These are phyloP conservation scores for Ophiorrhiza pumila DNA, from an alignment of 257 asterid genomes.

Conservation along the genomic window DNA sequence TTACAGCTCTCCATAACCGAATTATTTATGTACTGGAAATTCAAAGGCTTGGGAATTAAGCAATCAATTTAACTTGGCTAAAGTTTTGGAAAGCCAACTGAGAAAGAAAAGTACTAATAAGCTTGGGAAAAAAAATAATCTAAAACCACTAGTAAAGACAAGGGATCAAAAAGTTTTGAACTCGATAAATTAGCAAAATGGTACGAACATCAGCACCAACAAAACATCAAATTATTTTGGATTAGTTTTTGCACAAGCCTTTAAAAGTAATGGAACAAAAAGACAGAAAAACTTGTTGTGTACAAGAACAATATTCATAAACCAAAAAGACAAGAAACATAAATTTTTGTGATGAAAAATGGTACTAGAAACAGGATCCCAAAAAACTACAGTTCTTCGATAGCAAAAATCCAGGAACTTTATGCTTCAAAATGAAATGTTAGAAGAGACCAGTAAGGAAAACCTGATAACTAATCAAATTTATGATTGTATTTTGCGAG, in stretches of 20 bases:
- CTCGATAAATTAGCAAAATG: neutral
- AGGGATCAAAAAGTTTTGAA: neutral
- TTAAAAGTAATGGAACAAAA: neutral
- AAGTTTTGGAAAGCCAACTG: neutral
- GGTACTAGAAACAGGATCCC: no score
- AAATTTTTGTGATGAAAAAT: no score
- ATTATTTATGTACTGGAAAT: neutral
- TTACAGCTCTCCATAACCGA: neutral
- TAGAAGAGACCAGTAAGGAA: no score
- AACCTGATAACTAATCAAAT: no score
- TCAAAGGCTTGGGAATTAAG: neutral
- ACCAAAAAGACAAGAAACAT: neutral
- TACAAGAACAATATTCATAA: neutral
- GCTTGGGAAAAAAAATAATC: neutral
- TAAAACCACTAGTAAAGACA: neutral
- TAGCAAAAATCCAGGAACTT: no score
- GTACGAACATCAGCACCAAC: no score
- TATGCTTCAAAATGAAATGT: no score
- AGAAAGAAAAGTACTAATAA: neutral
- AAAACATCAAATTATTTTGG: no score
- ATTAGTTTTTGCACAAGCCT: neutral
- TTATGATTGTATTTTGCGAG: no score
- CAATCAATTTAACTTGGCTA: neutral
- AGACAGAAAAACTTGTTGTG: neutral
- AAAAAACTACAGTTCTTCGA: neutral